Evolutionary conservation across 75 land plant genomes (phyloP), one percentile per base, ranked within the genome.

Genomic region (Sequoiadendron giganteum): DNA sequence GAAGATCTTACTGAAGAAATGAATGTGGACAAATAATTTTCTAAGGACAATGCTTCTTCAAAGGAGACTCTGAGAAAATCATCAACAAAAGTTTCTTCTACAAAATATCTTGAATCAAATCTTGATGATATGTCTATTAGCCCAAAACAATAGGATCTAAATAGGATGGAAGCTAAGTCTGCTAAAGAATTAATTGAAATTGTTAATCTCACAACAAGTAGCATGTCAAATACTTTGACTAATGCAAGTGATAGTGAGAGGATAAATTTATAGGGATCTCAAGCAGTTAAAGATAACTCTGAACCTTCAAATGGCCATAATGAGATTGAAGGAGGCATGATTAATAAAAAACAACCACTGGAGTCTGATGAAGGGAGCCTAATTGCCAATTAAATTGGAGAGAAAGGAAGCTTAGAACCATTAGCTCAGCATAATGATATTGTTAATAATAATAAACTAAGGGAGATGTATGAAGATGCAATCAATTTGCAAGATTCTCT

Each of bases 11-110:
- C 85, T 30, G 52, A 84, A 47, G 85, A 84, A 11, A 47, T 48
- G 36, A 84, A 84, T 47, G 25, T 18, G 48, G 85, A 83, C 1
- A 83, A 83, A 45, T 36, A 45, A 8, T 48, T 30, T 48, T 55
- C 34, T 48, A 83, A 83, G 28, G 85, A 83, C 36, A 39, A 38
- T 39, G 81, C 81, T 78, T 78, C 81, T 78, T 78, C 81, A 78
- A 78, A 78, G 19, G 38, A 39, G 81, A 40, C 25, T 40, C 10
- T 42, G 47, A 19, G 82, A 25, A 42, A 10, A 40, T 79, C 82
- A 79, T 79, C 40, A 40, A 39, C 47, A 10, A 21, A 79, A 25
- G 43, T 25, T 28, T n/a, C 82, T 79, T 79, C 25, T 79, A 10
- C 47, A 79, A 40, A 42, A 19, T 21, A 79, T 7, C 19, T 15